phyloP scores from a whole-genome alignment of 768 basidiomycete species.

The Daedaleopsis nitida region DNA sequence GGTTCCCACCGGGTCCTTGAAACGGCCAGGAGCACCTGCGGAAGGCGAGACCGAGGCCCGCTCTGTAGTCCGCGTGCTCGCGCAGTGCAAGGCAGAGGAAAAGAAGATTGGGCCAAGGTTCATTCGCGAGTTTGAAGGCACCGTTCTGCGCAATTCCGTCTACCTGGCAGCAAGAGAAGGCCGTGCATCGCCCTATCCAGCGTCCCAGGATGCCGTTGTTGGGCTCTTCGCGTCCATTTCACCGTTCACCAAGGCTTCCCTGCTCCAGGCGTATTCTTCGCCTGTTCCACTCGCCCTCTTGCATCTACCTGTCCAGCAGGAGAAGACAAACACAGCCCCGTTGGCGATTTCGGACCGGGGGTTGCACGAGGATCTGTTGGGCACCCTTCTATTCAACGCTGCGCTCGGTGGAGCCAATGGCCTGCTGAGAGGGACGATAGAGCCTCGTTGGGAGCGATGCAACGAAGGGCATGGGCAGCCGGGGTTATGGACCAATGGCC shows the following conservation, averaged over 20 bases:
- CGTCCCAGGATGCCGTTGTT: conserved; percentile 43
- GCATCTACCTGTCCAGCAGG: conserved; percentile 44
- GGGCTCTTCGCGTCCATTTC: conserved; percentile 83
- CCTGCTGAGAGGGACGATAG: conserved; percentile 59
- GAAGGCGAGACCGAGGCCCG: conserved; percentile 26
- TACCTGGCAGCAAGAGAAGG: neutral
- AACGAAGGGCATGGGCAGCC: conserved; percentile 30
- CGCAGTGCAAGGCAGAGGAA: conserved; percentile 91
- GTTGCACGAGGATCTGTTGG: conserved; percentile 31
- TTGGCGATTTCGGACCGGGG: neutral
- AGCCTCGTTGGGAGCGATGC: conserved; percentile 66
- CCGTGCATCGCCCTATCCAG: conserved; percentile 4
- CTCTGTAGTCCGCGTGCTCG: conserved; percentile 72
- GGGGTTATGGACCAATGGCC: conserved; percentile 46
- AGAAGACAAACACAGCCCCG: neutral
- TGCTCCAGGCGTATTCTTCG: conserved; percentile 73
- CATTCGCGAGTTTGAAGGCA: conserved; percentile 92
- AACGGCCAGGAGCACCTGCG: neutral
- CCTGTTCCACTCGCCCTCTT: conserved; percentile 78
- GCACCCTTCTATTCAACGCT: conserved; percentile 68
- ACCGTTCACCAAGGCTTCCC: conserved; percentile 69
- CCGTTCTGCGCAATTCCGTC: conserved; percentile 52
- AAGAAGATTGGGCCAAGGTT: conserved; percentile 77
- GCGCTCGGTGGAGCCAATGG: conserved; percentile 59
- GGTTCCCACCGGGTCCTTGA: conserved; percentile 49